phyloP scores from a whole-genome alignment of 352 stramenopile genomes.

The Aphanomyces invadans region DNA sequence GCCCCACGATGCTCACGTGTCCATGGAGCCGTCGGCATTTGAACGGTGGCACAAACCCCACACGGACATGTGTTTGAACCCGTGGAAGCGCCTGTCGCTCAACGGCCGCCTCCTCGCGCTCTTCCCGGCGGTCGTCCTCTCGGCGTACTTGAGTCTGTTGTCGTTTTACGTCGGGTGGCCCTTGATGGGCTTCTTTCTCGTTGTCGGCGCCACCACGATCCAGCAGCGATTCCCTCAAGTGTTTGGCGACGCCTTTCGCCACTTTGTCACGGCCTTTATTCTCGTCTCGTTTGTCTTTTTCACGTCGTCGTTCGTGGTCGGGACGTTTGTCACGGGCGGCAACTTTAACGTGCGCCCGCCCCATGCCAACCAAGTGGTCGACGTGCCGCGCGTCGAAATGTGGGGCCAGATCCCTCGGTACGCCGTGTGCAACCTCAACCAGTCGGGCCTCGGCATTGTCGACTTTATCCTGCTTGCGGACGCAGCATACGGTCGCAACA shows the following conservation, averaged over 20 bases:
- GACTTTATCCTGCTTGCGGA: constrained; percentile 83
- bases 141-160: constrained; percentile 48
- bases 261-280: constrained; percentile 80
- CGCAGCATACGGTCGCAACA: constrained; percentile 74
- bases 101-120: constrained; percentile 41
- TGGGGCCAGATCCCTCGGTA: constrained; percentile 65
- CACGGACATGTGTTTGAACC: constrained; percentile 29
- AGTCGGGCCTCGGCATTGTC: constrained; percentile 55
- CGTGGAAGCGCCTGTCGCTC: constrained; percentile 46
- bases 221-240: constrained; percentile 70
- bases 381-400: constrained; percentile 34
- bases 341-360: constrained; percentile 76
- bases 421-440: constrained; percentile 66
- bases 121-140: constrained; percentile 42
- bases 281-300: constrained; percentile 83
- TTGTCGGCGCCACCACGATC: constrained; percentile 54
- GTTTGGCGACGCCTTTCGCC: constrained; percentile 79
- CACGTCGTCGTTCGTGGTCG: constrained; percentile 77
- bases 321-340: constrained; percentile 77
- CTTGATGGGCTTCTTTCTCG: constrained; percentile 60
- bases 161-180: constrained; percentile 65
- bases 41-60: not conserved
- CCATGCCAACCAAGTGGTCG: constrained; percentile 38
- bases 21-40: not conserved
- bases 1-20: not conserved